A percentile compares a stretch with the other conserved stretches of the same genome.
Conservation (phyloP, 139 green algal species). For the Chlorella sp. region DNA sequence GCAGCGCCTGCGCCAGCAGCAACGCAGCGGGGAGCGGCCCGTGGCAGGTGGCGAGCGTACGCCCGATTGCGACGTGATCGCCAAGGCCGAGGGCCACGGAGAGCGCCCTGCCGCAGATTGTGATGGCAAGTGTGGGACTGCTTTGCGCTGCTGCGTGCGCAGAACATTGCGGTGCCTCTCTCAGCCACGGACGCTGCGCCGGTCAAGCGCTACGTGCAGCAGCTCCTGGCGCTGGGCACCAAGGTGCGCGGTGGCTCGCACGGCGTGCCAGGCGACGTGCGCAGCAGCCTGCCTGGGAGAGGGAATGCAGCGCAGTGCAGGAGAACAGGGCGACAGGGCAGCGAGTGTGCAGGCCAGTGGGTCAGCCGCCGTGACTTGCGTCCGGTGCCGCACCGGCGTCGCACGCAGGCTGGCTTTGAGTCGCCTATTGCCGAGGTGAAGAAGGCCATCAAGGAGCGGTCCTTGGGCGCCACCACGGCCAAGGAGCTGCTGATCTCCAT, state of each 20-base stretch:
- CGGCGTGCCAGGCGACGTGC: background rate
- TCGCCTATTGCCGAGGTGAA: slow-evolving; percentile 31
- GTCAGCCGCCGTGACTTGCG: background rate
- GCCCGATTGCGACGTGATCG: no score
- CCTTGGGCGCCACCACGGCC: slow-evolving; percentile 19
- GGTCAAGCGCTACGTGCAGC: slow-evolving; percentile 45
- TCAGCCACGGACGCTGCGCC: slow-evolving; percentile 12
- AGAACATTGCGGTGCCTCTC: slow-evolving; percentile 40
- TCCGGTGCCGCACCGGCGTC: no score
- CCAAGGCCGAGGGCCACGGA: no score
- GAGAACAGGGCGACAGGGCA: no score
- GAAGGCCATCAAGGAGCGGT: slow-evolving; percentile 27
- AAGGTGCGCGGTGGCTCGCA: slow-evolving; percentile 22
- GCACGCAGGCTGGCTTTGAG: slow-evolving; percentile 46
- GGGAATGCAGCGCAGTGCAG: no score
- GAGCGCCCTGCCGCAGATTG: no score
- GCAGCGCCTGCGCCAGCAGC: no score
- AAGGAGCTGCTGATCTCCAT: slow-evolving; percentile 41
- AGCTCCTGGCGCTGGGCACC: slow-evolving; percentile 34
- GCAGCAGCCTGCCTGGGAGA: no score
- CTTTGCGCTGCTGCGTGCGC: slow-evolving; percentile 1
- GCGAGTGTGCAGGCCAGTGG: background rate
- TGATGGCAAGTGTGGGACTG: no score
- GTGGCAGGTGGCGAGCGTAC: no score
- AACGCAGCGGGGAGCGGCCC: no score